Evolutionary conservation across 2,329 filamentous ascomycete species (phyloP), one percentile per base, ranked within the genome.

Genomic region (Xylariaceae sp.): DNA sequence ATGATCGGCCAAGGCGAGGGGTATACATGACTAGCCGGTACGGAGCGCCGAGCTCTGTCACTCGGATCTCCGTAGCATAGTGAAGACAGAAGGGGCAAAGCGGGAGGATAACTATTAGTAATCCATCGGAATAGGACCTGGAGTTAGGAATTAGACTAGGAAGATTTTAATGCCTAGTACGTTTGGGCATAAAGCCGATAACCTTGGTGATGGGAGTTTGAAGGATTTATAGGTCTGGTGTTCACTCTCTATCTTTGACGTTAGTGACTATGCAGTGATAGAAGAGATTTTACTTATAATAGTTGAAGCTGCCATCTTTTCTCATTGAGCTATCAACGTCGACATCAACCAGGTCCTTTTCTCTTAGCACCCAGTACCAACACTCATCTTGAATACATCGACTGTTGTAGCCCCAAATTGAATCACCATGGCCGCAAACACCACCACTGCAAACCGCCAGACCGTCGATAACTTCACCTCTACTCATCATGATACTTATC

Each of bases 401-500:
- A 26, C 23, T 15, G 13, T n/a, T 21, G 33, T 35, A 26, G 24
- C 32, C 18, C 23, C 26, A 32, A 26, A 39, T 30, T 23, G 26
- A 8, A 42, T 30, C 55, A 53, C 44, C 23, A 60, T 56, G 55
- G 37, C 50, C 37, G 33, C 41, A 16, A 42, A 33, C 21, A 54
- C 44, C 13, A 15, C 53, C 27, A 6, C 21, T 4, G 49, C 21
- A 16, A 59, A 61, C 13, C 3, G 27, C 3, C 16, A 43, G 3
- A 57, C 50, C 3, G 43, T 59, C 11, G 2, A 2, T 7, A 24
- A 11, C 13, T 66, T 65, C 44, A 62, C 53, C 11, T 47, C 52
- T 15, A 23, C 7, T 33, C 65, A 67, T 51, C 48, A 48, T 5
- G 70, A 72, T 53, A 72, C 71, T 2, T 73, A 73, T 50, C 57